Evolutionary conservation across 352 stramenopile species (phyloP).

Genomic region (Bremia lactucae): DNA sequence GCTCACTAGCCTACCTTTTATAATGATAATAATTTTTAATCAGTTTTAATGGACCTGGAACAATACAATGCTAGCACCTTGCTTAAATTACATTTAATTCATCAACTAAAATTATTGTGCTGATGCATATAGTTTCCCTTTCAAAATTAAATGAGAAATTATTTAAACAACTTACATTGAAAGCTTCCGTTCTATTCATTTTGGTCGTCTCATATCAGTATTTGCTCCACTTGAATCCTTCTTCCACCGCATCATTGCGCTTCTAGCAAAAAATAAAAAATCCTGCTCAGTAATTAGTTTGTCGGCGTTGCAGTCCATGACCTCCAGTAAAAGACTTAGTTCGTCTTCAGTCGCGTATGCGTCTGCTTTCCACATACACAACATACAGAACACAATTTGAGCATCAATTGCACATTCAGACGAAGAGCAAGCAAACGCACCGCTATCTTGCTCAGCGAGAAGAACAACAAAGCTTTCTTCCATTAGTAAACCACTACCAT

Average conservation of each 20-base stretch:
- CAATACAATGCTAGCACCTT: too few relatives aligned
- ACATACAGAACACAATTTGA: not conserved
- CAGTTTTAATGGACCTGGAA: too few relatives aligned
- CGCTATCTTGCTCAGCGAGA: slow-evolving; percentile 67
- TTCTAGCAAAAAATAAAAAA: slow-evolving; percentile 76
- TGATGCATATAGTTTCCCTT: too few relatives aligned
- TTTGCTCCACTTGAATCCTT: too few relatives aligned
- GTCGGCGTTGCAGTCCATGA: slow-evolving; percentile 72
- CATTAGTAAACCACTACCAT: slow-evolving; percentile 54
- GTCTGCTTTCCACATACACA: slow-evolving; percentile 38
- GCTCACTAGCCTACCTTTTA: too few relatives aligned
- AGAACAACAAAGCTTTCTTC: slow-evolving; percentile 78
- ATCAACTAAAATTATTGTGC: too few relatives aligned
- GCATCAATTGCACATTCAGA: not conserved
- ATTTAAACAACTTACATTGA: too few relatives aligned
- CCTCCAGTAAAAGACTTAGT: slow-evolving; percentile 62
- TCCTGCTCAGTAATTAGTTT: slow-evolving; percentile 67
- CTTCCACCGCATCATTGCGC: slow-evolving; percentile 54
- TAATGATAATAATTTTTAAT: too few relatives aligned
- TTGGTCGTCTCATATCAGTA: too few relatives aligned
- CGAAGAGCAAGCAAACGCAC: slow-evolving; percentile 22
- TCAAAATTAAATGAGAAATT: too few relatives aligned
- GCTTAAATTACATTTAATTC: too few relatives aligned
- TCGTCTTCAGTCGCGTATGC: slow-evolving; percentile 78
- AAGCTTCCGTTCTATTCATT: slow-evolving; percentile 9